A percentile compares a stretch with the other conserved stretches of the same genome.
phyloP scores from a whole-genome alignment of 2,329 filamentous ascomycete species.

The Neonectria coccinea region DNA sequence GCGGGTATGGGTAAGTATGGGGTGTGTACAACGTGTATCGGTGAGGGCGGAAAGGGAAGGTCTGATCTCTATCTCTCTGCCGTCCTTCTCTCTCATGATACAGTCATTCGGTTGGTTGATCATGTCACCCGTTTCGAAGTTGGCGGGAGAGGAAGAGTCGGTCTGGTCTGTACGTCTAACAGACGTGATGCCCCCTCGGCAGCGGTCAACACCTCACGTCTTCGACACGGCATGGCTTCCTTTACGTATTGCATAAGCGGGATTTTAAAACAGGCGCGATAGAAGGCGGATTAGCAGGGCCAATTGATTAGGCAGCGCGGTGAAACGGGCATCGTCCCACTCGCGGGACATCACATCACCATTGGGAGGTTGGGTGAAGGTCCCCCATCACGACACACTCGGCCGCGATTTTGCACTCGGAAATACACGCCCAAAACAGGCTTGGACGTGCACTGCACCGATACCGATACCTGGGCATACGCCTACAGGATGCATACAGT shows the following conservation, averaged over 20 bases:
- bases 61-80: not conserved
- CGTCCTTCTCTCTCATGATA: not conserved
- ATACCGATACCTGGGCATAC: not conserved
- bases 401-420: not conserved
- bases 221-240: not conserved
- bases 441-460: not conserved
- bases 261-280: not conserved
- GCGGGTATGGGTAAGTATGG: not conserved
- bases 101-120: not conserved
- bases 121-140: slow-evolving; percentile 2
- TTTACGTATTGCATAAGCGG: not conserved
- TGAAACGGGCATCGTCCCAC: slow-evolving; percentile 36
- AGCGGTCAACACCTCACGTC: not conserved
- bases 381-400: slow-evolving; percentile 15
- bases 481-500: not conserved
- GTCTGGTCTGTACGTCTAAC: not conserved
- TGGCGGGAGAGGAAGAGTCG: not conserved
- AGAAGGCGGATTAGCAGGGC: not conserved
- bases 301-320: slow-evolving; percentile 9
- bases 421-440: too few relatives aligned
- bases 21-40: slow-evolving; percentile 12
- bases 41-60: slow-evolving; percentile 19
- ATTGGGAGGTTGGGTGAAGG: not conserved
- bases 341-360: slow-evolving; percentile 4
- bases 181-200: not conserved